Evolutionary conservation across 495 filamentous ascomycete species (phyloP).

Genomic region (Talaromyces trachyspermus): DNA sequence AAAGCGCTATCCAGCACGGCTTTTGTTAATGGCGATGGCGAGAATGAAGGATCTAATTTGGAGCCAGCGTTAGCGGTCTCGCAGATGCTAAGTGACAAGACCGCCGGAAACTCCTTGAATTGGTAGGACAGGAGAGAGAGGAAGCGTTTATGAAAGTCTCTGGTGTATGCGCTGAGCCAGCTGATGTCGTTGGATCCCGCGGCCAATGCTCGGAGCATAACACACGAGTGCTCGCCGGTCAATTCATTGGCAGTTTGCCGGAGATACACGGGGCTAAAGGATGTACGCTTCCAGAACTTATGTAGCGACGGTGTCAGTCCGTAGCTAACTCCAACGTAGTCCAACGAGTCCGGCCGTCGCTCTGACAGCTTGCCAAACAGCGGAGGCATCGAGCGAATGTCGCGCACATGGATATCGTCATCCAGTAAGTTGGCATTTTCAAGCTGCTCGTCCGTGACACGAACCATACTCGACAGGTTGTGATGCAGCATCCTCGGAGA

Average conservation of each 20-base stretch:
- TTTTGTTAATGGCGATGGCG: slow-evolving; percentile 54
- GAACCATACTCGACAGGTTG: slow-evolving; percentile 62
- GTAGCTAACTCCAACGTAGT: slow-evolving; percentile 93
- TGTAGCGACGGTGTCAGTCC: slow-evolving; percentile 83
- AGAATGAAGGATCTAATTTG: slow-evolving; percentile 43
- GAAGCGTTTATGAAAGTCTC: slow-evolving; percentile 90
- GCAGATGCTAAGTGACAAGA: slow-evolving; percentile 79
- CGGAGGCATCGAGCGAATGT: slow-evolving; percentile 85
- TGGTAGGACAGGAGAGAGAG: slow-evolving; percentile 81
- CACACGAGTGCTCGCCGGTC: slow-evolving; percentile 94
- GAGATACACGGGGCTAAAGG: slow-evolving; percentile 88
- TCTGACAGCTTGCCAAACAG: slow-evolving; percentile 86
- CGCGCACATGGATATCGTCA: slow-evolving; percentile 83
- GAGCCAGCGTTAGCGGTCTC: slow-evolving; percentile 75
- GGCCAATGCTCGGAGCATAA: slow-evolving; percentile 78
- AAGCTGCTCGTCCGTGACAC: slow-evolving; percentile 80
- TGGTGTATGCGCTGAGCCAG: slow-evolving; percentile 85
- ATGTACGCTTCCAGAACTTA: slow-evolving; percentile 89
- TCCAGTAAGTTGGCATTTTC: slow-evolving; percentile 69
- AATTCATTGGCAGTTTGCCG: slow-evolving; percentile 94
- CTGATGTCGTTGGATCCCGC: slow-evolving; percentile 54
- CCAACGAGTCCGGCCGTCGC: slow-evolving; percentile 68
- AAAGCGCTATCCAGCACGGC: slow-evolving; percentile 63
- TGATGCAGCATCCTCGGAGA: slow-evolving; percentile 56
- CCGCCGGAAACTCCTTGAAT: slow-evolving; percentile 77